Base-by-base conservation (phyloP, 2,329 filamentous ascomycete species). In the Penicillium capsulatum region DNA sequence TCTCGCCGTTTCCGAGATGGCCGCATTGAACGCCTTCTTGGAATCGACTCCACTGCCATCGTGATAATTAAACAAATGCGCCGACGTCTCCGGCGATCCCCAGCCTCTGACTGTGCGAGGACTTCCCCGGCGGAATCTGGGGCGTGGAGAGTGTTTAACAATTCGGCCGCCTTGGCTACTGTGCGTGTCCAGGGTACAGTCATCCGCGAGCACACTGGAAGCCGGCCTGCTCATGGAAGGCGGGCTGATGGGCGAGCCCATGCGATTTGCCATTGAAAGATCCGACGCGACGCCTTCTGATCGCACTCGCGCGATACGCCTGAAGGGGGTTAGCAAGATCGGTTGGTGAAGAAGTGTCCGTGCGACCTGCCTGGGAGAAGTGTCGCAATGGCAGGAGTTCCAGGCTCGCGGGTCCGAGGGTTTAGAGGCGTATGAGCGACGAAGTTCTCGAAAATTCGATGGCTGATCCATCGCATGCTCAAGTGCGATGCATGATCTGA, bases 221-320 rank as follows among this genome's bases (percentile, higher is more conserved):
- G 28, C 30, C 31, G 38, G 29, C 29, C 35, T 31, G 36, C 42
- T 33, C 42, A 26, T 45, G 3, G 36, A 37, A 19, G 45, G 32
- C 9, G 36, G 37, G 19, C 40, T 45, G 17, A 30, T 35, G 17
- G 47, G 41, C 17, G 33, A 35, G 27, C 28, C 26, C 7, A 35
- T 24, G 34, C 45, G 40, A 43, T 34, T 44, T 31, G 42, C 26
- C 42, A 47, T 48, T 15, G 42, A 38, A 14, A 33, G 26, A 10
- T 22, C 29, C 17, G 40, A 19, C 9, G 26, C 16, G n/a, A 29
- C 24, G 11, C 38, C 41, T 28, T 43, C 39, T 31, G 41, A 36
- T 17, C 30, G 20, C 4, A 31, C n/a, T 24, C 38, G 38, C 32
- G 39, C 14, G 22, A 38, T 37, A 19, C 38, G 28, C 28, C 27